Conservation (phyloP, 2,329 filamentous ascomycete species). For the Bipolaris gigantea region DNA sequence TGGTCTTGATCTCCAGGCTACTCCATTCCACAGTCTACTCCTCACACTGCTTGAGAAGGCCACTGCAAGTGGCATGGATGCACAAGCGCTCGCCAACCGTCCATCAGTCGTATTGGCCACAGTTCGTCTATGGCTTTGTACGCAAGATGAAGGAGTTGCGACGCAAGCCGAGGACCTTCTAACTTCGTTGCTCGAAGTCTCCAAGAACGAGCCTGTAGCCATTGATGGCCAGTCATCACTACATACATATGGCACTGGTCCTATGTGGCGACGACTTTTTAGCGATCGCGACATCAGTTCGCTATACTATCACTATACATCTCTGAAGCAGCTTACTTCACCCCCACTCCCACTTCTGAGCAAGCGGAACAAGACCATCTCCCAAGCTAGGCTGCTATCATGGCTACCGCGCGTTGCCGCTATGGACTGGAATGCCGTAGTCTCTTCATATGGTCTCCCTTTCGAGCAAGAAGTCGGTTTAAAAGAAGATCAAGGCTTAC, state of each 20-base stretch:
- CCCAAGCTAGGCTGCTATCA: slow-evolving; percentile 62
- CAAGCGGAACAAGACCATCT: slow-evolving; percentile 59
- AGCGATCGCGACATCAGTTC: slow-evolving; percentile 61
- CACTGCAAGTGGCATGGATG: slow-evolving; percentile 54
- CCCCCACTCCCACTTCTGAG: slow-evolving; percentile 43
- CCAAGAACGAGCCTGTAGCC: slow-evolving; percentile 47
- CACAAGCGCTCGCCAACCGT: slow-evolving; percentile 60
- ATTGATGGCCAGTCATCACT: slow-evolving; percentile 33
- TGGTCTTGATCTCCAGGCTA: slow-evolving; percentile 54
- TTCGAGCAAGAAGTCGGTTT: slow-evolving; percentile 52
- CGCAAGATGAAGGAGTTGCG: slow-evolving; percentile 58
- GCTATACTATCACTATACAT: slow-evolving; percentile 59
- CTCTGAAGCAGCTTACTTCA: slow-evolving; percentile 44
- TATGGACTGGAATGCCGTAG: slow-evolving; percentile 59
- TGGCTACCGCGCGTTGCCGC: slow-evolving; percentile 58
- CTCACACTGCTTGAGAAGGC: slow-evolving; percentile 61
- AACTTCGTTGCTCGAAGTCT: slow-evolving; percentile 55
- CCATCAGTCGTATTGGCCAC: slow-evolving; percentile 58
- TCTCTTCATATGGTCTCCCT: slow-evolving; percentile 54
- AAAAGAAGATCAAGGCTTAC: slow-evolving; percentile 45
- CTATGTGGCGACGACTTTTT: slow-evolving; percentile 66
- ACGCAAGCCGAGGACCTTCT: slow-evolving; percentile 58
- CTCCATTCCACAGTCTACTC: slow-evolving; percentile 58
- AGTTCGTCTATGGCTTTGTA: slow-evolving; percentile 62
- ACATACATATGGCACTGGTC: slow-evolving; percentile 36